phyloP scores from a whole-genome alignment of 371 early-diverging fungal genomes.

The Mucor irregularis region DNA sequence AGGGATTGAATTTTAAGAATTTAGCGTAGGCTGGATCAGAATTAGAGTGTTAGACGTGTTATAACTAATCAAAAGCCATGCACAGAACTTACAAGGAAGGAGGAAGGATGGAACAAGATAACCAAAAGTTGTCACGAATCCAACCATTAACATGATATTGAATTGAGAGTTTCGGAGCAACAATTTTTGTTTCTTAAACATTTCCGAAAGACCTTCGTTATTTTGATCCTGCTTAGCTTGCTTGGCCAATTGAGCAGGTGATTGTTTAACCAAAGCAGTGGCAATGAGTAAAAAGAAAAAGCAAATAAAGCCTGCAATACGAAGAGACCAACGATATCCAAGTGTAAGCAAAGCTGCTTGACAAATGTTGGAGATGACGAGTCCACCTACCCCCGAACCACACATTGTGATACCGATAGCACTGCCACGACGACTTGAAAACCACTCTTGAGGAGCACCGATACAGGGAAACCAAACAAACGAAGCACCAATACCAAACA shows the following conservation, averaged over 20 bases:
- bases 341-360: slow-evolving; percentile 31
- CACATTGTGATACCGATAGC: slow-evolving; percentile 73
- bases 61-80: slow-evolving; percentile 27
- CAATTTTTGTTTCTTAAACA: slow-evolving; percentile 27
- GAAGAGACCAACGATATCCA: slow-evolving; percentile 31
- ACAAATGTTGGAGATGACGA: slow-evolving; percentile 61
- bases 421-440: slow-evolving; percentile 59
- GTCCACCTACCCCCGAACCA: slow-evolving; percentile 76
- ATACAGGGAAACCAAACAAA: slow-evolving; percentile 41
- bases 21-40: slow-evolving; percentile 31
- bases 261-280: slow-evolving; percentile 52
- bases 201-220: slow-evolving; percentile 14
- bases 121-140: slow-evolving; percentile 24
- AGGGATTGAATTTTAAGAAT: slow-evolving; percentile 26
- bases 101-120: slow-evolving; percentile 8
- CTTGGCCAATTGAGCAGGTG: slow-evolving; percentile 28
- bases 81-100: slow-evolving; percentile 9
- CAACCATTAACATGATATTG: slow-evolving; percentile 25
- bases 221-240: slow-evolving; percentile 19
- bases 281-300: slow-evolving; percentile 47
- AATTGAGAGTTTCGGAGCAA: slow-evolving; percentile 10
- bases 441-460: slow-evolving; percentile 65
- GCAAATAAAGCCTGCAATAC: slow-evolving; percentile 53
- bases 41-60: too few species aligned
- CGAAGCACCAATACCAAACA: slow-evolving; percentile 63